These are phyloP conservation scores for Schizophyllum amplum DNA, from an alignment of 1,284 basidiomycete genomes.

Conservation along the genomic window DNA sequence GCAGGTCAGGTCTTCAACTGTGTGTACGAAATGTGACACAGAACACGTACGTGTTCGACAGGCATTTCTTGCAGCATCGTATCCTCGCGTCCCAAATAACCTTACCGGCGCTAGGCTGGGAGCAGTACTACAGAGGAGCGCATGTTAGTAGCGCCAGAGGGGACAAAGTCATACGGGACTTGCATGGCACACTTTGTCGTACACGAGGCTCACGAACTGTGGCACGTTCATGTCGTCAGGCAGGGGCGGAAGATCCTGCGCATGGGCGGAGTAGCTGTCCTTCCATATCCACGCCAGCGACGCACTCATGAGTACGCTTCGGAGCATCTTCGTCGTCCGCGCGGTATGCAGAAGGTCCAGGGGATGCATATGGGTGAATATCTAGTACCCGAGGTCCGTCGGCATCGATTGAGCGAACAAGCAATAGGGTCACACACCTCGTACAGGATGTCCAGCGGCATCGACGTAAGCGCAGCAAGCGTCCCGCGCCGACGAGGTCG, in stretches of 20 bases:
- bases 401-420: too few relatives aligned
- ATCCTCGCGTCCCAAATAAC: not conserved
- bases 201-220: constrained; percentile 15
- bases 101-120: not conserved
- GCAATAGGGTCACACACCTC: constrained; percentile 2
- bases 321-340: constrained; percentile 15
- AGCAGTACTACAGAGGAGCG: not conserved
- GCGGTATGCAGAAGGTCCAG: constrained; percentile 13
- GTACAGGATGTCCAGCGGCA: constrained; percentile 13
- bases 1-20: not conserved
- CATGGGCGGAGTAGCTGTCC: not conserved
- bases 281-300: constrained; percentile 14
- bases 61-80: not conserved
- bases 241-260: constrained; percentile 12
- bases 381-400: too few relatives aligned
- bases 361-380: too few relatives aligned
- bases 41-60: not conserved
- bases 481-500: too few relatives aligned
- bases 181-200: constrained; percentile 14
- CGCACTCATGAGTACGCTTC: constrained; percentile 14
- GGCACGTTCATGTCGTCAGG: constrained; percentile 15
- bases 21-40: too few relatives aligned
- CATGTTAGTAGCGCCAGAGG: not conserved
- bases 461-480: constrained; percentile 5
- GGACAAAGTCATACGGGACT: not conserved